phyloP scores from a whole-genome alignment of 257 asterid species.

The Plectranthus barbatus region DNA sequence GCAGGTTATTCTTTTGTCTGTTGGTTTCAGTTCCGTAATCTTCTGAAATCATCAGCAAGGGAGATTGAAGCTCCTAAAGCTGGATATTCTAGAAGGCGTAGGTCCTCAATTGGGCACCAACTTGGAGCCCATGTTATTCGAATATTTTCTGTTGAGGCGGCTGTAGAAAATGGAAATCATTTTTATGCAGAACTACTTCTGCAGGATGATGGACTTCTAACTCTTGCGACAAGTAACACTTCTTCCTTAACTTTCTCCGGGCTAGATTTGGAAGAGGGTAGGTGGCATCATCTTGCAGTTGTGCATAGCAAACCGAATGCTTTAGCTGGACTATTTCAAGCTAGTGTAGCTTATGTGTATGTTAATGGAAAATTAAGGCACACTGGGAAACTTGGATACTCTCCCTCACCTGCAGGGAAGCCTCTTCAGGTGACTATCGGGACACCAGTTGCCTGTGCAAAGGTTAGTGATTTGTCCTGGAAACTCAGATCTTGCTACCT shows the following conservation, averaged over 20 bases:
- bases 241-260: slow-evolving; percentile 84
- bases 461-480: slow-evolving; percentile 84
- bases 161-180: slow-evolving; percentile 58
- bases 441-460: slow-evolving; percentile 70
- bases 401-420: slow-evolving; percentile 93
- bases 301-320: slow-evolving; percentile 99
- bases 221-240: slow-evolving; percentile 90
- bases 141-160: slow-evolving; percentile 85
- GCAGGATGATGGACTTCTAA: slow-evolving; percentile 83
- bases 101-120: slow-evolving; percentile 40
- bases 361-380: slow-evolving; percentile 86
- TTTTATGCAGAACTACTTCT: slow-evolving; percentile 83
- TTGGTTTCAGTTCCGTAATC: slow-evolving; percentile 87
- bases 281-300: slow-evolving; percentile 99
- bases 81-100: slow-evolving; percentile 48
- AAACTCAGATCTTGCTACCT: slow-evolving; percentile 92
- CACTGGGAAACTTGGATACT: slow-evolving; percentile 95
- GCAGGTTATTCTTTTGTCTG: slow-evolving; percentile 99
- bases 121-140: slow-evolving; percentile 57
- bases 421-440: slow-evolving; percentile 93
- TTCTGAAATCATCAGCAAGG: slow-evolving; percentile 55
- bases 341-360: slow-evolving; percentile 92
- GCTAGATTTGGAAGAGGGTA: slow-evolving; percentile 90
- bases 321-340: slow-evolving; percentile 97
- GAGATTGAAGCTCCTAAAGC: slow-evolving; percentile 57